Evolutionary conservation across 2,329 filamentous ascomycete species (phyloP).

Genomic region (Cercospora berteroae): DNA sequence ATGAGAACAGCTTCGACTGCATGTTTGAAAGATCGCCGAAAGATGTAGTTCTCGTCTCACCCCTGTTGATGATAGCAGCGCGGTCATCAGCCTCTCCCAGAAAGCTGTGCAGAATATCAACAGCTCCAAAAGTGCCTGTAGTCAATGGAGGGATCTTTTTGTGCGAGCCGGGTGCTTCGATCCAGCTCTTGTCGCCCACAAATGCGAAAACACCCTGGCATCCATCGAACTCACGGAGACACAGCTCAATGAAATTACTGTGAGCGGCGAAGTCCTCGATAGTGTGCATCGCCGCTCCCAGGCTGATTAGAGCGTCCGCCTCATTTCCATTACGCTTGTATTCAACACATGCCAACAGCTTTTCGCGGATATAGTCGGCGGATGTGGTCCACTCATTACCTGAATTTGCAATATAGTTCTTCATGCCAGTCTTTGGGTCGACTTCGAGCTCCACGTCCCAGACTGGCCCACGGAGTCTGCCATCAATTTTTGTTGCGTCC

Average conservation of each 20-base stretch:
- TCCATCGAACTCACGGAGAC: conserved; percentile 31
- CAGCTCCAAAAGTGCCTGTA: conserved; percentile 52
- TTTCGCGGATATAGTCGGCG: conserved; percentile 73
- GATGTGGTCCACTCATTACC: conserved; percentile 75
- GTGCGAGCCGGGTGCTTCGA: conserved; percentile 34
- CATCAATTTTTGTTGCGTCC: neutral
- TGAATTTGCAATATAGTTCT: conserved; percentile 86
- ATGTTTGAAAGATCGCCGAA: neutral
- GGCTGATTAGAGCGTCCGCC: conserved; percentile 69
- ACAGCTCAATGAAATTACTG: conserved; percentile 53
- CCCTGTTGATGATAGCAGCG: conserved; percentile 31
- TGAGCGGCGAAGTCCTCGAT: conserved; percentile 66
- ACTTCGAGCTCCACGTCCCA: conserved; percentile 62
- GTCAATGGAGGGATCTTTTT: conserved; percentile 41
- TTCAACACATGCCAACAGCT: conserved; percentile 56
- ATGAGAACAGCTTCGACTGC: neutral
- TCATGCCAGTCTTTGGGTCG: conserved; percentile 75
- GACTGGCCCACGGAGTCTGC: conserved; percentile 1
- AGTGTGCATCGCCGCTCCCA: conserved; percentile 74
- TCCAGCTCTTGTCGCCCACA: conserved; percentile 43
- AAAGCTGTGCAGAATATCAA: conserved; percentile 49
- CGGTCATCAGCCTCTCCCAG: conserved; percentile 47
- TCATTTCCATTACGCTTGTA: conserved; percentile 1
- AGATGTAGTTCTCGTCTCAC: neutral
- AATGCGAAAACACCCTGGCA: conserved; percentile 47